Conservation (phyloP, 2,329 filamentous ascomycete genomes). For the Proliferodiscus dingleyae region DNA sequence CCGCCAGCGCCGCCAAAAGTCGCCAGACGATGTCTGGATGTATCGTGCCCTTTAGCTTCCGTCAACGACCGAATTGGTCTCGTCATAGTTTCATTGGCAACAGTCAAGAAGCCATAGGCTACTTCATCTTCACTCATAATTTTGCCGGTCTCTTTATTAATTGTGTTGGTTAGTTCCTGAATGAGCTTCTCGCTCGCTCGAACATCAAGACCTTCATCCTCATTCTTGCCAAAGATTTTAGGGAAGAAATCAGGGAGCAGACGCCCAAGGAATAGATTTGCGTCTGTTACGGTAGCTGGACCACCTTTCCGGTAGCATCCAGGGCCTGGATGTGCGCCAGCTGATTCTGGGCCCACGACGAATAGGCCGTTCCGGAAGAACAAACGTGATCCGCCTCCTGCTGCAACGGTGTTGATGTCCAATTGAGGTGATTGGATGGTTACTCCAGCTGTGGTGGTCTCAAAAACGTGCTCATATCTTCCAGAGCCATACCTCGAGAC, state of each 20-base stretch:
- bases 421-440: conserved; percentile 89
- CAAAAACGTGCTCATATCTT: conserved; percentile 87
- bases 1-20: conserved; percentile 91
- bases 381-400: conserved; percentile 77
- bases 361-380: conserved; percentile 90
- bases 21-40: conserved; percentile 81
- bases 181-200: conserved; percentile 72
- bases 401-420: conserved; percentile 92
- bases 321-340: conserved; percentile 82
- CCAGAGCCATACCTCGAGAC: conserved; percentile 83
- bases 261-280: conserved; percentile 79
- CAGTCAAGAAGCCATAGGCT: conserved; percentile 82
- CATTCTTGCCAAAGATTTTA: conserved; percentile 88
- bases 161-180: conserved; percentile 67
- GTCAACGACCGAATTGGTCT: conserved; percentile 85
- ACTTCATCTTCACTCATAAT: conserved; percentile 77
- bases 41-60: conserved; percentile 88
- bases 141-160: conserved; percentile 70
- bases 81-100: conserved; percentile 90
- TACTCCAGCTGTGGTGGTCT: conserved; percentile 90
- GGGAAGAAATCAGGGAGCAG: conserved; percentile 89
- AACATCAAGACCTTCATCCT: conserved; percentile 73
- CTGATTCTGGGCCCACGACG: conserved; percentile 84
- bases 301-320: conserved; percentile 89
- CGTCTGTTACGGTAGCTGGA: conserved; percentile 88